Base-by-base conservation (phyloP, 129 eudicot species). In the Glebionis coronaria region DNA sequence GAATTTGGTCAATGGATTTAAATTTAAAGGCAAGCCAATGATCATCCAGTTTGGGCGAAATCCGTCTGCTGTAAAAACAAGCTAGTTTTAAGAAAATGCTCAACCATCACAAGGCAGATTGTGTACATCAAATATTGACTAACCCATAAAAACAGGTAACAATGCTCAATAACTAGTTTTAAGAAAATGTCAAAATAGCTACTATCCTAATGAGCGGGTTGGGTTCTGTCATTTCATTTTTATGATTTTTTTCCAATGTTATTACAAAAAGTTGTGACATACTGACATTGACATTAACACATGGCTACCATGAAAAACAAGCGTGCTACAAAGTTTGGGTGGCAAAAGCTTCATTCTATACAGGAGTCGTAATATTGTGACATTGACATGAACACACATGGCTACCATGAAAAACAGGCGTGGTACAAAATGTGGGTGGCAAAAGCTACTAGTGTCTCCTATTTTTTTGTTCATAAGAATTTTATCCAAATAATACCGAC, bases 1-100 rank as follows among this genome's bases (percentile, higher is more conserved):
- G 97, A 81, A 82, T 63, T 54, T 78, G 44, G 98, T 82, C 58
- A 84, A 93, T 44, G 95, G 97, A 9, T 88, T 80, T 64, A 88
- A 86, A 9, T 88, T 80, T 56, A 92, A 88, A 84, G 95, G 95
- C 75, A 88, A 93, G 81, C 97, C 97, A 27, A 82, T 93, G 68
- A 88, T 93, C 68, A 88, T 93, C 73, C 98, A 93, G 85, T 88
- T 93, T 67, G 92, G 95, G 29, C 76, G 95, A 63, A 85, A 79
- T 63, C 73, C 87, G 52, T 81, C 83, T 27, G 76, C 86, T 59
- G 80, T 79, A n/a, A 85, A 91, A 79, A 75, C 70, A 3, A 73
- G 20, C 18, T 71, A 73, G n/a, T n/a, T n/a, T n/a, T n/a, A n/a
- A n/a, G n/a, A 63, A 73, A 73, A 40, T 73, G 35, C 29, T 20